Evolutionary conservation across 2,329 filamentous ascomycete species (phyloP), one percentile per base, ranked within the genome.

Genomic region (Ceratocystis alfenasii): DNA sequence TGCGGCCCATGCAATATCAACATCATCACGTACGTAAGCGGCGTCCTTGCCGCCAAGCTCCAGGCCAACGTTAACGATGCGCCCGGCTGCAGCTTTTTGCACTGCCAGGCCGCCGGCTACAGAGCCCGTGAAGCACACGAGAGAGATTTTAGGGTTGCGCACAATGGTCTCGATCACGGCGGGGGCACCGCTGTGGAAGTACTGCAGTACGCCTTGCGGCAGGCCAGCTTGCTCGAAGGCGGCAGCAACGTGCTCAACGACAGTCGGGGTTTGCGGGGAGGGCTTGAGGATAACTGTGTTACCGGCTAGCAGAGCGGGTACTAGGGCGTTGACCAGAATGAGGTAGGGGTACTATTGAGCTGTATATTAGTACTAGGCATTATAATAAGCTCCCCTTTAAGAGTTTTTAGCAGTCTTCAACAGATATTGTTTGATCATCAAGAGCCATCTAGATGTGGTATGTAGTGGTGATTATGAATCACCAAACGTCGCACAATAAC

Each of bases 11-110:
- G 85, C 84, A 61, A 95, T 76, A 73, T 97, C 91, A 1, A 96
- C 90, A 72, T 97, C 93, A 5, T 79, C 79, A 68, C 93, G 82
- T 65, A 97, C 81, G 72, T 96, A 97, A 28, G 93, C 93, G 3
- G 93, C 90, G 74, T 97, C 93, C 74, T 97, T 97, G 69, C 93
- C 93, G 69, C 93, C 93, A 33, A 97, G 85, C 76, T 97, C 93
- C 46, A 97, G 81, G 1, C 91, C 90, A 59, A 97, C 89, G 69
- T 87, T 86, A 69, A 95, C 87, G 63, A 96, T 83, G 46, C 93
- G 86, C 72, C 92, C 89, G 28, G 90, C 83, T 1, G 91, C 92
- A 4, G 90, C 89, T 73, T 86, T 86, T 73, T 96, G 91, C 28
- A 96, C 88, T 1, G 89, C 86, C 65, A 96, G 78, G 17, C 93